Evolutionary conservation across 306 rosid species (phyloP).

Genomic region (Quercus parvula): DNA sequence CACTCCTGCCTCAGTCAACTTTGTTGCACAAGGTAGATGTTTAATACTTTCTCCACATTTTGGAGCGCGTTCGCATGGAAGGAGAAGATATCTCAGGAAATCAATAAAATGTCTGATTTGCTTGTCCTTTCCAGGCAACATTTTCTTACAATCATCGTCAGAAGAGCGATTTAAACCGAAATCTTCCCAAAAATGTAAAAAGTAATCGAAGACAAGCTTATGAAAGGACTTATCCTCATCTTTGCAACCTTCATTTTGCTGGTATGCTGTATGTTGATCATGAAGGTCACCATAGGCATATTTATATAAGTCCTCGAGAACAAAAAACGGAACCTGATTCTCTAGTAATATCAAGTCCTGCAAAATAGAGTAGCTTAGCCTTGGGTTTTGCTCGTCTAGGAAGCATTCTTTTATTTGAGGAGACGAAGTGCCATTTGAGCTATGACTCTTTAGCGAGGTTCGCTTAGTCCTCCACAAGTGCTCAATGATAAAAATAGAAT

Average conservation of each 20-base stretch:
- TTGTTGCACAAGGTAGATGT: background rate
- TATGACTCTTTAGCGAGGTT: fast-evolving
- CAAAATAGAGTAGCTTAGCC: slow-evolving; percentile 12
- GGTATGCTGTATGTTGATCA: too few relatives aligned
- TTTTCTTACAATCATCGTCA: fast-evolving
- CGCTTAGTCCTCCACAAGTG: background rate
- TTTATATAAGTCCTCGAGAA: slow-evolving; percentile 4
- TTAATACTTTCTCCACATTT: background rate
- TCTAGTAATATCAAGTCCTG: slow-evolving; percentile 27
- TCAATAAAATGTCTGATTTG: background rate
- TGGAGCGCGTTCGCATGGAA: fast-evolving
- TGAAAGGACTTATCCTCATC: background rate
- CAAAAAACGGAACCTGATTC: slow-evolving; percentile 25
- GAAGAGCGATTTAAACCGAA: too few relatives aligned
- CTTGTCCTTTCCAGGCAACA: fast-evolving
- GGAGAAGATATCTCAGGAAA: background rate
- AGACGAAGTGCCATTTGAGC: background rate
- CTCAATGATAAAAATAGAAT: slow-evolving; percentile 27
- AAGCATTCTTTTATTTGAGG: background rate
- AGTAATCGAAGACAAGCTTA: background rate
- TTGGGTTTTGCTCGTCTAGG: slow-evolving; percentile 4
- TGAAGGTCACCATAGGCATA: background rate
- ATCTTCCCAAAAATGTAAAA: too few relatives aligned
- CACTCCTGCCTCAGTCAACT: slow-evolving; percentile 11
- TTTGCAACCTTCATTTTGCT: background rate